phyloP scores from a whole-genome alignment of 768 basidiomycete genomes.

The Boletus insuetus region DNA sequence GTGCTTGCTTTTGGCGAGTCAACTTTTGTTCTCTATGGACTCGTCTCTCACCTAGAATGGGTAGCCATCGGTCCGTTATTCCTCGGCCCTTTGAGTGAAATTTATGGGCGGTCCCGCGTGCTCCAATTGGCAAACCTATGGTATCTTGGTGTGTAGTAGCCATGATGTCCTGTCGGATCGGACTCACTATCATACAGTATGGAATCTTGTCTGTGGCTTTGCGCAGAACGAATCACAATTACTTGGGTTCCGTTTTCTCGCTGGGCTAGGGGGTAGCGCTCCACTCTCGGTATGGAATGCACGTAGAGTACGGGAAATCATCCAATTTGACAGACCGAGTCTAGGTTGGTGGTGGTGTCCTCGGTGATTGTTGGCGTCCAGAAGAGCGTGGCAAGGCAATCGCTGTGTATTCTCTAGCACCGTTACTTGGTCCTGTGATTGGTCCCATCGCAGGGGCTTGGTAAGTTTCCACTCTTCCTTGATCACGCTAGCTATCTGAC shows the following conservation, averaged over 20 bases:
- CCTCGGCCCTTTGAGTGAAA: slow-evolving; percentile 64
- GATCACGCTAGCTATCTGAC: background rate
- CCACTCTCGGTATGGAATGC: slow-evolving; percentile 46
- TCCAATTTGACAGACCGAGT: background rate
- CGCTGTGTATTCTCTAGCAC: slow-evolving; percentile 62
- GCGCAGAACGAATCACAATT: slow-evolving; percentile 55
- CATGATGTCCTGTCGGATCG: background rate
- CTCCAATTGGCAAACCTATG: slow-evolving; percentile 64
- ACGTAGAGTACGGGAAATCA: background rate
- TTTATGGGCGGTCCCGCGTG: slow-evolving; percentile 64
- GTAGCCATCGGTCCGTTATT: slow-evolving; percentile 34
- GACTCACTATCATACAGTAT: slow-evolving; percentile 36
- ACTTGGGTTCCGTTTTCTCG: slow-evolving; percentile 64
- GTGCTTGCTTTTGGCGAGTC: slow-evolving; percentile 57
- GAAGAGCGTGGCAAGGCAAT: slow-evolving; percentile 66
- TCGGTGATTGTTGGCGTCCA: slow-evolving; percentile 58
- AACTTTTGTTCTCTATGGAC: background rate
- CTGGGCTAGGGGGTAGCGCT: slow-evolving; percentile 72
- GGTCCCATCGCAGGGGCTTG: slow-evolving; percentile 65
- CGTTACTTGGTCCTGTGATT: slow-evolving; percentile 61
- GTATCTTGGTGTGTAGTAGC: slow-evolving; percentile 49
- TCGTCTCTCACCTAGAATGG: background rate
- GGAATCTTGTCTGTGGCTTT: slow-evolving; percentile 65
- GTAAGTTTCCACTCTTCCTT: slow-evolving; percentile 25
- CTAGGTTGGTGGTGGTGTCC: slow-evolving; percentile 63